These are phyloP conservation scores for Aplosporella prunicola DNA, from an alignment of 2,329 filamentous ascomycete species.

Conservation along the genomic window DNA sequence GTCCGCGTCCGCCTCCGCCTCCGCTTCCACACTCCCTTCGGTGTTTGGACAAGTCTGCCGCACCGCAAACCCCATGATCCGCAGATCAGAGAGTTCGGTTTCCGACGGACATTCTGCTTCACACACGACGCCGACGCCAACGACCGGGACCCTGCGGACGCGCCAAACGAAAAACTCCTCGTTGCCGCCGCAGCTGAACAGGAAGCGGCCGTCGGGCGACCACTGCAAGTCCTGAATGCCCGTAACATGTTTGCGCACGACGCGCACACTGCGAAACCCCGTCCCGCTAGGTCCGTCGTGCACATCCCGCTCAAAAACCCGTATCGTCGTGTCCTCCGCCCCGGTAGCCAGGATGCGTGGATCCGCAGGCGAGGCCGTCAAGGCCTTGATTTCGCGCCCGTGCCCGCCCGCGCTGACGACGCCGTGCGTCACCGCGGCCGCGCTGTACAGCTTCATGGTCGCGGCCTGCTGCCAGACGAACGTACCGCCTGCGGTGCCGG, in stretches of 20 bases:
- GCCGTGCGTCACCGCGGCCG: slow-evolving; percentile 32
- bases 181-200: slow-evolving; percentile 78
- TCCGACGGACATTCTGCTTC: slow-evolving; percentile 42
- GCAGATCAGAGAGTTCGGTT: slow-evolving; percentile 53
- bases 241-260: slow-evolving; percentile 67
- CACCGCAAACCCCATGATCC: slow-evolving; percentile 73
- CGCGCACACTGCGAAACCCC: slow-evolving; percentile 44
- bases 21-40: slow-evolving; percentile 16
- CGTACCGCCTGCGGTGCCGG: slow-evolving; percentile 31
- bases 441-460: slow-evolving; percentile 38
- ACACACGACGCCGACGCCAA: slow-evolving; percentile 45
- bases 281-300: slow-evolving; percentile 17
- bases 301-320: slow-evolving; percentile 50
- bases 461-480: slow-evolving; percentile 71
- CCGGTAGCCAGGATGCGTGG: slow-evolving; percentile 51
- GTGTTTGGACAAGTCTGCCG: slow-evolving; percentile 2
- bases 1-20: slow-evolving; percentile 12
- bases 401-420: slow-evolving; percentile 62
- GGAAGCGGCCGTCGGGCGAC: slow-evolving; percentile 54
- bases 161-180: slow-evolving; percentile 89
- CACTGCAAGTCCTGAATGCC: slow-evolving; percentile 76
- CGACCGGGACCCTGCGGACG: slow-evolving; percentile 45
- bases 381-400: slow-evolving; percentile 72
- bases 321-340: slow-evolving; percentile 64
- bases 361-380: slow-evolving; percentile 36